Base-by-base conservation (phyloP, 345 rosid species). In the Microthlaspi erraticum region DNA sequence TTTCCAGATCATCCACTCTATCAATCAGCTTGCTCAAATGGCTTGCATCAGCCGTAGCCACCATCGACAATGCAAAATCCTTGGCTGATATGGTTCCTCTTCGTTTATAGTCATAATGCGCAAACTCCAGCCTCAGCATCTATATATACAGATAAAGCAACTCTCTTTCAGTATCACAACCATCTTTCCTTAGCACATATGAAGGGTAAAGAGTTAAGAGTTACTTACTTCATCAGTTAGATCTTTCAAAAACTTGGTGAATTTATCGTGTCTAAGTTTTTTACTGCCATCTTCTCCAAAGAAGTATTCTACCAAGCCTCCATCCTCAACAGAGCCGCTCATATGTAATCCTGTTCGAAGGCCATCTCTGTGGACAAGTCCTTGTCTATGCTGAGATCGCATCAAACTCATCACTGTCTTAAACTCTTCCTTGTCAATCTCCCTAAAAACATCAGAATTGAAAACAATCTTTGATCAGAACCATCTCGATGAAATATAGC, bases 31-130 rank as follows among this genome's bases (percentile, higher is more conserved):
- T 72, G 68, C 81, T 53, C 71, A 91, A 67, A 79, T 88, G 87
- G 46, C 83, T 78, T 81, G 91, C 80, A 77, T 91, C 93, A 64
- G 99, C 99, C 43, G 99, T 84, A 78, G 99, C 97, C 72, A 94
- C 98, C 85, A 94, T 81, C 19, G 96, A 89, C 68, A 94, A 66
- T 5, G 98, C 98, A 72, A 94, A 94, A 86, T 94, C 99, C 77
- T 86, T 81, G 13, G 89, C 98, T 31, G 95, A 86, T 74, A 91
- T 88, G 51, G 84, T 83, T 68, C 85, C 87, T 61, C 77, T 82
- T 61, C 49, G 66, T 75, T 87, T 84, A 69, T 84, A 94, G 76
- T 94, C 98, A 80, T 94, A 94, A 77, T 94, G 97, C 49, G 85
- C 85, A 80, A 94, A 94, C 81, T 91, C 99, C 83, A 94, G 72